Percentiles rank a stretch among this genome's conserved stretches.
Evolutionary conservation across 192 early-diverging fungal genomes (phyloP).

Genomic region (Nowakowskiella sp.): DNA sequence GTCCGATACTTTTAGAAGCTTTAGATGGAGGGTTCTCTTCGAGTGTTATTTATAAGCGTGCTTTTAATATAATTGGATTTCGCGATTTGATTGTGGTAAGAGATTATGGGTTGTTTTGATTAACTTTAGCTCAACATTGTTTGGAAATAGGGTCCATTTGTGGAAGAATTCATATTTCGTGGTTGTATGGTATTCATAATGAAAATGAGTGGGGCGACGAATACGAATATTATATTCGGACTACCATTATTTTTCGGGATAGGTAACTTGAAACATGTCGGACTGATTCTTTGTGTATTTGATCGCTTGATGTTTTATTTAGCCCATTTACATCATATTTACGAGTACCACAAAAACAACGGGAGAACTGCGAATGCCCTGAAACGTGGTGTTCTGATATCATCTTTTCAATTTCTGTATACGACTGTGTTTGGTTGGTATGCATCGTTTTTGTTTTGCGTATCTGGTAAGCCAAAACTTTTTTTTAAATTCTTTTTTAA

Average conservation of each 20-base stretch:
- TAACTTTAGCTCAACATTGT: too few relatives aligned
- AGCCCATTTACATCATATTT: conserved; percentile 68
- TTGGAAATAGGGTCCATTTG: conserved; percentile 61
- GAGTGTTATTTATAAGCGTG: too few relatives aligned
- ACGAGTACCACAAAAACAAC: conserved; percentile 39
- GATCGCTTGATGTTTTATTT: background rate
- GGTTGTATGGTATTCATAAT: conserved; percentile 55
- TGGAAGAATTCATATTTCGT: conserved; percentile 71
- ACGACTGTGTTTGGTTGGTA: conserved; percentile 78
- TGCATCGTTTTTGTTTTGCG: conserved; percentile 54
- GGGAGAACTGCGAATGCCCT: conserved; percentile 31
- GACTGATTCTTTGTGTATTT: background rate
- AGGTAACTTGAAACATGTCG: conserved; percentile 32
- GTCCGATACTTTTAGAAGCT: too few relatives aligned
- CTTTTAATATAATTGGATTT: too few relatives aligned
- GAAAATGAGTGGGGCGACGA: conserved; percentile 27
- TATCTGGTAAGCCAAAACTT: conserved; percentile 31
- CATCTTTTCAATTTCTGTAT: conserved; percentile 60
- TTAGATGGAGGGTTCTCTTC: too few relatives aligned
- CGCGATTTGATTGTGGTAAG: too few relatives aligned
- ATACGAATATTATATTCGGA: conserved; percentile 34
- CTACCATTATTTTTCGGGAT: conserved; percentile 67
- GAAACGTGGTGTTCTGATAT: conserved; percentile 14
- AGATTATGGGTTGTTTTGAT: too few relatives aligned
- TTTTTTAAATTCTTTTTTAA: background rate